These are phyloP conservation scores for Ophiostoma sp. DNA, from an alignment of 2,329 filamentous ascomycete species.

Conservation along the genomic window DNA sequence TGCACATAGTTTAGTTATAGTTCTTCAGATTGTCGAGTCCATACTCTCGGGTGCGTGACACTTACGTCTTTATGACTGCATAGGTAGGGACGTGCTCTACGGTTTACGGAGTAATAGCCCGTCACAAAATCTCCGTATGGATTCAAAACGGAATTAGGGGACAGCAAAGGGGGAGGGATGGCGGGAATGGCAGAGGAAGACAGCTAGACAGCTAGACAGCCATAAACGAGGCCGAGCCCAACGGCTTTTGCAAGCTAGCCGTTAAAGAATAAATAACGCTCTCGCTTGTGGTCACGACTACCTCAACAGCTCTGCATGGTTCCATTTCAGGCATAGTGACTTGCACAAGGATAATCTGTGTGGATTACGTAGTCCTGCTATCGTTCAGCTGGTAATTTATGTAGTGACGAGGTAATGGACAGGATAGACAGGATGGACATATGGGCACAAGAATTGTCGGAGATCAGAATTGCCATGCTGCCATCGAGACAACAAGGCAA, in stretches of 20 bases:
- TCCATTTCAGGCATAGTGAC: neutral
- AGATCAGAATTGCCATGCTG: too few species aligned
- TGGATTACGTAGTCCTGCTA: neutral
- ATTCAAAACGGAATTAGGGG: neutral
- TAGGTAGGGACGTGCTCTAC: neutral
- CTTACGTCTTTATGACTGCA: neutral
- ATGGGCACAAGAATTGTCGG: too few species aligned
- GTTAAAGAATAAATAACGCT: slow-evolving; percentile 3
- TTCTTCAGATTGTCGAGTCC: too few species aligned
- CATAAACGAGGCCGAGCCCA: neutral
- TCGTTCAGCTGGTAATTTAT: neutral
- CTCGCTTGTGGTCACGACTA: neutral
- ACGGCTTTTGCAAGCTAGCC: neutral
- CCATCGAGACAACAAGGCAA: too few species aligned
- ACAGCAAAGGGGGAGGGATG: neutral
- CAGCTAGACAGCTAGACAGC: too few species aligned
- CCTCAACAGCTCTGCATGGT: neutral
- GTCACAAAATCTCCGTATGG: neutral
- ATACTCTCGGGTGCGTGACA: neutral
- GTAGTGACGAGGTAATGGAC: neutral
- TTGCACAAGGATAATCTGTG: neutral
- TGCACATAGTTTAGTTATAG: too few species aligned
- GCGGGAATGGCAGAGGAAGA: neutral
- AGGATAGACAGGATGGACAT: too few species aligned
- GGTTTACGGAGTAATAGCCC: neutral